These are phyloP conservation scores for Sistotremastrum niveocremeum DNA, from an alignment of 768 basidiomycete species.

Conservation along the genomic window DNA sequence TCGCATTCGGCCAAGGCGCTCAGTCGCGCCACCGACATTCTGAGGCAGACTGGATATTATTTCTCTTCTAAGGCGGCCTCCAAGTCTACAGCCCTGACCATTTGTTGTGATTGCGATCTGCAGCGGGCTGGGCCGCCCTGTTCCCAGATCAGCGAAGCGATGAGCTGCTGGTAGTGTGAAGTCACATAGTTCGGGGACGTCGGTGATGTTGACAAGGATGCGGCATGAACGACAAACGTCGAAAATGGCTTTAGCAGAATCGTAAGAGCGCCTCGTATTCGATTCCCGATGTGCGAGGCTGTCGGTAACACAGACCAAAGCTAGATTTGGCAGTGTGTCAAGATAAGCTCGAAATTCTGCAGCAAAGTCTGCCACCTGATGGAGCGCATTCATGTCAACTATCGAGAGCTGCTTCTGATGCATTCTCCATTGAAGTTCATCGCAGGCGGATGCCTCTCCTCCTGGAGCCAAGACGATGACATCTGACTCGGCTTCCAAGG, in stretches of 20 bases:
- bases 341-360: conserved; percentile 28
- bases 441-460: conserved; percentile 37
- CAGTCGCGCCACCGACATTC: conserved; percentile 61
- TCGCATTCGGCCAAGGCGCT: conserved; percentile 59
- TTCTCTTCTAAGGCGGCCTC: conserved; percentile 66
- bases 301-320: conserved; percentile 71
- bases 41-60: conserved; percentile 63
- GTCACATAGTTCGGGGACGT: conserved; percentile 76
- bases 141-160: conserved; percentile 48
- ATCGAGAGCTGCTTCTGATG: conserved; percentile 41
- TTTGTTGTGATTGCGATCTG: conserved; percentile 85
- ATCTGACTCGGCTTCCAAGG: conserved; percentile 63
- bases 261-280: conserved; percentile 27
- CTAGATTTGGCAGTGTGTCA: conserved; percentile 17
- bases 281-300: conserved; percentile 33
- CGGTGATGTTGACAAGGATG: conserved; percentile 77
- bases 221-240: conserved; percentile 37
- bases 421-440: conserved; percentile 58
- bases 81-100: conserved; percentile 79
- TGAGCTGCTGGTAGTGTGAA: conserved; percentile 81
- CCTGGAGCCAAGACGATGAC: conserved; percentile 54
- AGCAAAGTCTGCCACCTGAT: conserved; percentile 19
- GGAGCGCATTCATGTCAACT: conserved; percentile 38
- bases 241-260: conserved; percentile 48
- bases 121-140: conserved; percentile 34